Base-by-base conservation (phyloP, 2,329 filamentous ascomycete genomes). In the Scleromitrula shiraiana region DNA sequence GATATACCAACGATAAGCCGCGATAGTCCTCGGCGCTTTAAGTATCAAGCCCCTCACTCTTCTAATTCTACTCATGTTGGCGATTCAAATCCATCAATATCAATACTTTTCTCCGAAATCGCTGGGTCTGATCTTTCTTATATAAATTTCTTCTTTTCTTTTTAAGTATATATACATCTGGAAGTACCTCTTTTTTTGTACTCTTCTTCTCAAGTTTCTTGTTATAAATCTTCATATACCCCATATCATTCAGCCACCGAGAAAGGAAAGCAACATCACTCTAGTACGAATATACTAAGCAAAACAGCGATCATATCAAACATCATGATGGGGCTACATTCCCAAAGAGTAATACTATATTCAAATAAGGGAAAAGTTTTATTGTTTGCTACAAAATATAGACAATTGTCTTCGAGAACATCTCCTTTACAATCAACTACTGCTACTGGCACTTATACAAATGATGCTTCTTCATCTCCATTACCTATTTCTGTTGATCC, bases 371-470 rank as follows among this genome's bases (percentile, higher is more conserved):
- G 32, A 23, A n/a, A n/a, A n/a, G n/a, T n/a, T n/a, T n/a, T n/a
- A n/a, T 30, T 38, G 9, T 15, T 45, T 12, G 9, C 29, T 38
- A 17, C 33, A 20, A 22, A 23, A 12, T 45, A 45, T 8, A 53
- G 59, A 54, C 37, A 17, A 3, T 42, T 60, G 20, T 61, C 60
- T 15, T 62, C 59, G 3, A 48, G 51, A 41, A 56, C 56, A 30
- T 22, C 51, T 7, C 54, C 57, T 46, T 17, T 41, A 19, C 44
- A 46, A 41, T 46, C 44, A 14, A 26, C n/a, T n/a, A n/a, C n/a
- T n/a, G n/a, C n/a, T n/a, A n/a, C n/a, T n/a, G n/a, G n/a, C n/a
- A n/a, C 44, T n/a, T 48, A 55, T 39, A 40, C 53, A 38, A 36
- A 45, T 12, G 54, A 50, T 29, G 37, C 46, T 17, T 26, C 53